Evolutionary conservation across 371 early-diverging fungal species (phyloP), one percentile per base, ranked within the genome.

Genomic region (Rhizopus stolonifer): DNA sequence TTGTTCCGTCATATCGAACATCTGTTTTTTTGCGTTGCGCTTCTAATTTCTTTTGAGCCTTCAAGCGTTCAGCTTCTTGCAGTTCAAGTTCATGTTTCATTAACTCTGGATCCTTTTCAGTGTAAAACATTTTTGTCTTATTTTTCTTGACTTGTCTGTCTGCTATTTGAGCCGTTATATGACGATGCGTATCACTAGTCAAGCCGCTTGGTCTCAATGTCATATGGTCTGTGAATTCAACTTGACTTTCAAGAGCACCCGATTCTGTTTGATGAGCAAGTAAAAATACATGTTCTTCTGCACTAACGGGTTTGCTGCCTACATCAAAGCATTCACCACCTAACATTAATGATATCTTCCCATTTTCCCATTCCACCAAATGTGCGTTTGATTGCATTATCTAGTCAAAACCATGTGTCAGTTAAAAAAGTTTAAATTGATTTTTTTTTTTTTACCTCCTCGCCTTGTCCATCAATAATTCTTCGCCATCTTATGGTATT

Each of bases 301-400:
- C 64, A 3, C 61, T 62, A 49, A 83, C 73, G 0, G 77, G 54
- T 22, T 85, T 83, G 21, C 71, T 58, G 14, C 67, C 65, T 14
- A 87, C 84, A 58, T 89, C 90, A 68, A 89, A 92, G 49, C 84
- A 69, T 54, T 94, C 92, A 18, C 81, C 79, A 22, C 91, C 92
- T 29, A 94, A 62, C 31, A 88, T 69, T 5, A 94, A 62, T 0
- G 92, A 90, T 57, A 78, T 69, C 17, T 81, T 65, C 14, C 87
- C 88, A 59, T 94, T 92, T 17, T 88, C 87, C 95, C 95, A 94
- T 36, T 84, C 79, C 3, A 94, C 84, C 25, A 92, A 64, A 8
- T 87, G 83, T 0, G 91, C 85, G 56, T 94, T 92, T 15, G 90
- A 87, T 62, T 89, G 85, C 56, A 82, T 79, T 8, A 46, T 49